A percentile compares a stretch with the other conserved stretches of the same genome.
These are phyloP conservation scores for Triglochin maritima DNA, from an alignment of 106 monocot genomes.

Conservation along the genomic window DNA sequence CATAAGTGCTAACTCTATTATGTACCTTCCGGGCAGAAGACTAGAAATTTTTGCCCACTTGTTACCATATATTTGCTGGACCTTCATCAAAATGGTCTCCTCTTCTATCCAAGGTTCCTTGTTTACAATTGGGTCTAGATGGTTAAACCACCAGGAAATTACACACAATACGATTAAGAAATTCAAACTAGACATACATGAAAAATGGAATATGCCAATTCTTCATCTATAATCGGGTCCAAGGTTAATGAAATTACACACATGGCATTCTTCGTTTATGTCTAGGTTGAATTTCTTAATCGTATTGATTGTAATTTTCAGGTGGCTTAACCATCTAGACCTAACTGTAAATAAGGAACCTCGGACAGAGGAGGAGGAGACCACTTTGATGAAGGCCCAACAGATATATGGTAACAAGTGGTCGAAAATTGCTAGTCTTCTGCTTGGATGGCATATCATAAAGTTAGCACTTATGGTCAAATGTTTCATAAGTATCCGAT, in stretches of 20 bases:
- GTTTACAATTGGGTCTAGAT: slow-evolving; percentile 16
- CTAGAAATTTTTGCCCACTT: slow-evolving; percentile 22
- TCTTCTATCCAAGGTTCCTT: slow-evolving; percentile 16
- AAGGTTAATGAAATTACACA: no score
- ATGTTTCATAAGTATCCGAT: not conserved
- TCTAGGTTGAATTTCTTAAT: no score
- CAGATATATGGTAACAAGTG: slow-evolving; percentile 20
- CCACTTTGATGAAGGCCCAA: slow-evolving; percentile 11
- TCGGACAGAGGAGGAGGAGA: slow-evolving; percentile 21
- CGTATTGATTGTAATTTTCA: slow-evolving; percentile 7
- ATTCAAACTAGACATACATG: no score
- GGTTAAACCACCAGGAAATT: slow-evolving; percentile 19
- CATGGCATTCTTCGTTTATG: no score
- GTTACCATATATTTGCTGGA: slow-evolving; percentile 17
- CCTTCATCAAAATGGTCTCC: slow-evolving; percentile 10
- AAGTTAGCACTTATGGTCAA: no score
- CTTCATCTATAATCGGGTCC: no score
- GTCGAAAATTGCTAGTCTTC: slow-evolving; percentile 16
- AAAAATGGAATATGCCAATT: no score
- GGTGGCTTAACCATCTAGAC: slow-evolving; percentile 20
- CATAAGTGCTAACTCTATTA: no score
- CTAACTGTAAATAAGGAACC: slow-evolving; percentile 15
- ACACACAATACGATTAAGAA: no score
- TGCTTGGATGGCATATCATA: slow-evolving; percentile 27
- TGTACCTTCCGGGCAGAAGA: slow-evolving; percentile 24